Base-by-base conservation (phyloP, 805 yeast species). In the Naumovozyma baii region DNA sequence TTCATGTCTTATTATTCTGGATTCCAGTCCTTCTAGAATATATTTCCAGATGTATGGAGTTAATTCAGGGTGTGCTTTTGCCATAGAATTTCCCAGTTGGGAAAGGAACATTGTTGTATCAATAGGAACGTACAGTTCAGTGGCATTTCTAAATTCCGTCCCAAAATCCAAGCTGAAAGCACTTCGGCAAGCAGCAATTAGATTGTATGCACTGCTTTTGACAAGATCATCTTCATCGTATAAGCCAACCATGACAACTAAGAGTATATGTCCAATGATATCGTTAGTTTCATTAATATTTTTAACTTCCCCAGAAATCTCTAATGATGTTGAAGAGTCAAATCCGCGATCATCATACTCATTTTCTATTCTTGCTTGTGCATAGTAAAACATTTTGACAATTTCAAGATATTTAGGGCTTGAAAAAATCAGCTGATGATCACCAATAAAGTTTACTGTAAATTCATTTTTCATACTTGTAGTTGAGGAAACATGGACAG, bases 241-340 rank as follows among this genome's bases (percentile, higher is more conserved):
- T 36, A 85, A 60, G 0, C 88, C 88, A 9, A 81, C 71, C 45
- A 84, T 70, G 3, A 74, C 74, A 18, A 80, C 72, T 43, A 80
- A 76, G 39, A 80, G 64, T 34, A 83, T 54, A 39, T 76, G 70
- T 3, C 84, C 81, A 41, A 81, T 65, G 52, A 76, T 65, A 18
- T 58, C 57, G 4, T 50, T 44, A 22, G 25, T 43, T 20, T 48
- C 61, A 9, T 45, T 63, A 34, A 54, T 60, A 2, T 56, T 62
- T 12, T 41, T 38, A 1, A 37, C 39, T 3, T 19, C 15, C n/a
- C n/a, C n/a, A n/a, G n/a, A n/a, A n/a, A n/a, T 22, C 5, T 15
- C n/a, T 50, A 46, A 13, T 44, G 22, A 14, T 37, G 10, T 40
- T 34, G 13, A n/a, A 18, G 3, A 43, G 40, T 10, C 34, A 18